These are phyloP conservation scores for Aureobasidium musti DNA, from an alignment of 2,329 filamentous ascomycete genomes.

Conservation along the genomic window DNA sequence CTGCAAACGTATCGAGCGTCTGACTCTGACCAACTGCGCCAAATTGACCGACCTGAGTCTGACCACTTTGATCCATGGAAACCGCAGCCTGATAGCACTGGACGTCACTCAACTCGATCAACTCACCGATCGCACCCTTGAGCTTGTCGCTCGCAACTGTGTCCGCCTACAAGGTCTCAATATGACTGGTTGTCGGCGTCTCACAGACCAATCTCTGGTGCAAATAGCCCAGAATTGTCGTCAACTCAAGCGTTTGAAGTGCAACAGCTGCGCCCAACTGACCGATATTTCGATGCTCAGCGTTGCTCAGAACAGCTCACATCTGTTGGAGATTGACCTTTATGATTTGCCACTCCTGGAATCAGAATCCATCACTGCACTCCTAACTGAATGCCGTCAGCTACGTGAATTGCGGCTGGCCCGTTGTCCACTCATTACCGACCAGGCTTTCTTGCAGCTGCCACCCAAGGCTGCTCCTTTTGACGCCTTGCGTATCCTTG, in stretches of 20 bases:
- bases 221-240: slow-evolving; percentile 77
- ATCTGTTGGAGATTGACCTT: slow-evolving; percentile 94
- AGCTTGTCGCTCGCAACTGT: slow-evolving; percentile 77
- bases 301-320: slow-evolving; percentile 84
- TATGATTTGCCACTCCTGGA: slow-evolving; percentile 81
- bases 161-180: slow-evolving; percentile 87
- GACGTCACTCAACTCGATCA: slow-evolving; percentile 82
- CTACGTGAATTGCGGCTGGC: slow-evolving; percentile 89
- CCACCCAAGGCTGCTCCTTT: slow-evolving; percentile 65
- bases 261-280: slow-evolving; percentile 87
- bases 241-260: slow-evolving; percentile 89
- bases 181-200: slow-evolving; percentile 78
- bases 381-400: slow-evolving; percentile 75
- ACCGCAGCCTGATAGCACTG: slow-evolving; percentile 78
- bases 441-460: slow-evolving; percentile 81
- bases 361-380: slow-evolving; percentile 77
- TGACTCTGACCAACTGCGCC: slow-evolving; percentile 89
- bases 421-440: slow-evolving; percentile 80
- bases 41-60: slow-evolving; percentile 83
- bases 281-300: slow-evolving; percentile 79
- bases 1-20: slow-evolving; percentile 87
- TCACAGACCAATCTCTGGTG: slow-evolving; percentile 84
- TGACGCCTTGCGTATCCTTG: slow-evolving; percentile 88
- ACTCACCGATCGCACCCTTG: slow-evolving; percentile 79
- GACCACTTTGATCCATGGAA: slow-evolving; percentile 74